phyloP scores from a whole-genome alignment of 768 basidiomycete genomes.

The Amyloporia xantha region DNA sequence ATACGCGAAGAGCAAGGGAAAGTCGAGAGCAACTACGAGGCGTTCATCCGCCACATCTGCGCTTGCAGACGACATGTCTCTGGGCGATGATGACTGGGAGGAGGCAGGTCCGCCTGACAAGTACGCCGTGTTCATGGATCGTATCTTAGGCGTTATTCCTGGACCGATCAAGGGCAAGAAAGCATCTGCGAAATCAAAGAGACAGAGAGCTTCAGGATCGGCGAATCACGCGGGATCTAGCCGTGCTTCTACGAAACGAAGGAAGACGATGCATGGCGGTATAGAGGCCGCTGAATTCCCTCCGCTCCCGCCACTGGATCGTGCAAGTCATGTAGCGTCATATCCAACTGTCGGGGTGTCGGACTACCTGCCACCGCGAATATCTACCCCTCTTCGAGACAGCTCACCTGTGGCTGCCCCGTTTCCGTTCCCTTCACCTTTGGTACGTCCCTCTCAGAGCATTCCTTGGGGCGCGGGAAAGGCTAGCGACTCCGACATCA shows the following conservation, averaged over 20 bases:
- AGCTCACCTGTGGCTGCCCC: background rate
- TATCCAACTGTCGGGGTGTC: background rate
- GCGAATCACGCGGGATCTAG: background rate
- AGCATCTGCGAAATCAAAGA: background rate
- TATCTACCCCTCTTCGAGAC: background rate
- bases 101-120: background rate
- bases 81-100: background rate
- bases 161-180: background rate
- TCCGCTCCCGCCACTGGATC: background rate
- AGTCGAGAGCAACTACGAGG: background rate
- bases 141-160: background rate
- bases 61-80: background rate
- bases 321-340: background rate
- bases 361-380: background rate
- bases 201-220: background rate
- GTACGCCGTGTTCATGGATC: background rate
- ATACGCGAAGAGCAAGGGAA: background rate
- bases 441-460: background rate
- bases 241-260: background rate
- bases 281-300: background rate
- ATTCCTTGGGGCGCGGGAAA: background rate
- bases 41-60: background rate
- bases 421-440: background rate
- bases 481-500: background rate
- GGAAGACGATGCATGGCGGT: background rate